Conservation (phyloP, 768 basidiomycete species). For the Amanita exitialis region DNA sequence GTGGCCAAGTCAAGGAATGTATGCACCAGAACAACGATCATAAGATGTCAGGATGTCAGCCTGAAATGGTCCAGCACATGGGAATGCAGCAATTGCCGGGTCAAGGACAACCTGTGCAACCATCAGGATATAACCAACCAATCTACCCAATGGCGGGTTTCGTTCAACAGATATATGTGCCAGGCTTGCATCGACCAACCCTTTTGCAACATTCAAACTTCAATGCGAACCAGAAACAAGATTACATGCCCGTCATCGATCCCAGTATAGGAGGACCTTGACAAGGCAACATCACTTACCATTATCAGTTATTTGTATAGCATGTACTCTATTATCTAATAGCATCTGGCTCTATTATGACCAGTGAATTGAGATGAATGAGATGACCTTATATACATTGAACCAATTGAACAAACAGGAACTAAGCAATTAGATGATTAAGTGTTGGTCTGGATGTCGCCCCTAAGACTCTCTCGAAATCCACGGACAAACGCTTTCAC, state of each 20-base stretch:
- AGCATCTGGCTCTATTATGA: not conserved
- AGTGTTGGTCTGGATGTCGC: slow-evolving; percentile 6
- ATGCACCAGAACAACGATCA: slow-evolving; percentile 22
- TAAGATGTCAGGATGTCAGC: not conserved
- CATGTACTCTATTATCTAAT: slow-evolving; percentile 1
- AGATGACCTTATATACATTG: not conserved
- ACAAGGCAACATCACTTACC: not conserved
- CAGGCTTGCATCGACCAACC: slow-evolving; percentile 4
- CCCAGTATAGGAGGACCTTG: not conserved
- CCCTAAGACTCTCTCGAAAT: slow-evolving; percentile 50
- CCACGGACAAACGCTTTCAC: slow-evolving; percentile 57
- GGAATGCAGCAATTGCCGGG: not conserved
- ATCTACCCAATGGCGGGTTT: slow-evolving; percentile 1
- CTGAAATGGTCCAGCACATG: not conserved
- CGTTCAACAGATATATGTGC: slow-evolving; percentile 4
- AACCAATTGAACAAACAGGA: not conserved
- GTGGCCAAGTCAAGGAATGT: slow-evolving; percentile 35
- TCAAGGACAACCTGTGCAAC: not conserved
- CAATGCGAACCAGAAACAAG: not conserved
- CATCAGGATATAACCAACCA: slow-evolving; percentile 1
- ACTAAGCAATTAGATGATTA: slow-evolving; percentile 8
- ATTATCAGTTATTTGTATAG: not conserved
- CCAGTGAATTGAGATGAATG: not conserved
- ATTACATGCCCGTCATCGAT: not conserved
- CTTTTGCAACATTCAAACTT: not conserved